Base-by-base conservation (phyloP, 108 stramenopile species). In the Aurantiochytrium sp. region DNA sequence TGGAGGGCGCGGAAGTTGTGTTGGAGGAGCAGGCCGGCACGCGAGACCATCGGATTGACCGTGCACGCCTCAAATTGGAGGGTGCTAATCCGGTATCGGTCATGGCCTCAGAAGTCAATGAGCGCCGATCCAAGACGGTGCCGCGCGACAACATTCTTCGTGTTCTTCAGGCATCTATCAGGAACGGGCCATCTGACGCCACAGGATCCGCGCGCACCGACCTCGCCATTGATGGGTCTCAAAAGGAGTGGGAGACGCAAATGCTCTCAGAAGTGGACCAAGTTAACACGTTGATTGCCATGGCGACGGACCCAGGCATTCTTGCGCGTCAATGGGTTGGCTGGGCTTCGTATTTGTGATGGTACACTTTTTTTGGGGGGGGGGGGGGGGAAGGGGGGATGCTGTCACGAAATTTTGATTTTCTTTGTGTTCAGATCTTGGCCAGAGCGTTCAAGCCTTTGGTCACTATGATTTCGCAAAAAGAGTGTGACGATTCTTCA, bases 231-330 rank as follows among this genome's bases (percentile, higher is more conserved):
- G 21, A 43, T 55, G 58, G 19, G 25, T 23, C 19, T n/a, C 44
- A 8, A 19, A 53, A 25, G 5, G 44, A 55, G 29, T 57, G 76
- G 59, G 51, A 87, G n/a, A 5, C 83, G 5, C 91, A 89, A 35
- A 72, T 49, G 28, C 58, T 91, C 42, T 53, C 88, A 29, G 92
- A 90, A 88, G n/a, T 23, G 12, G 90, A 88, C 6, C 93, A 94
- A 88, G 93, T 94, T 43, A 87, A 93, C 14, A 88, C 89, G 29
- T 71, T 94, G 35, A 87, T 94, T 2, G 88, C 88, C 47, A 90
- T 94, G 23, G 93, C 93, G 18, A 92, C 93, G 4, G 93, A 94
- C 45, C 91, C 93, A 42, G 72, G 92, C 43, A 88, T 93, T 6
- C 90, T 93, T 4, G 88, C 87, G 43, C 91, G 93, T 21, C 92